Base-by-base conservation (phyloP, 164 flowering plant genomes). In the Houttuynia cordata region DNA sequence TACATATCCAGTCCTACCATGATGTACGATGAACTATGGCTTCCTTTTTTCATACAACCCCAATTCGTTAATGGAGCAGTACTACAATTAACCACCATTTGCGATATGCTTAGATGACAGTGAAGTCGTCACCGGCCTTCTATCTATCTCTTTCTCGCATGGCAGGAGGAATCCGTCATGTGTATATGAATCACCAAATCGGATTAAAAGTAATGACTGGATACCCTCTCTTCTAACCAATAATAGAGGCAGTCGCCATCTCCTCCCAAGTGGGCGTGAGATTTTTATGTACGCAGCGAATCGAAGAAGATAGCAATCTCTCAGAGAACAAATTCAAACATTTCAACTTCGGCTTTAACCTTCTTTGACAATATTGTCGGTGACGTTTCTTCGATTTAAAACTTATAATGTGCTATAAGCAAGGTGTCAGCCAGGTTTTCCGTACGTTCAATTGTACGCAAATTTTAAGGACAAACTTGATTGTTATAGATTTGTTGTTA, bases 251-350 rank as follows among this genome's bases (percentile, higher is more conserved):
- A 12, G 49, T 45, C 49, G 49, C 49, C 49, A 45, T 45, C 49
- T 14, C 49, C 9, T n/a, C 17, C 17, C 49, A 42, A 42, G 49
- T 42, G 49, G 49, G 49, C 49, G 4, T 45, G 17, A 4, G 49
- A 45, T 14, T 45, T 45, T 45, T 17, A 3, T 45, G 49, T 45
- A 53, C 37, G 57, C 57, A 54, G 57, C 57, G 57, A 54, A 54
- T 54, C 57, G 57, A 23, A 54, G 57, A 54, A 54, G 57, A 54
- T 54, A 23, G 34, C 24, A 54, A 23, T 24, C 30, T 9, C 25
- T 21, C 6, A 10, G 12, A 54, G 18, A 21, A 54, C 57, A 23
- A 54, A 15, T 54, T 54, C 57, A 54, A 54, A 54, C 57, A 54
- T 54, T 54, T 54, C 57, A 5, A 10, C 57, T 54, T 17, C 53